These are phyloP conservation scores for Magnusiomyces ingens DNA, from an alignment of 1,139 yeast genomes.

Conservation along the genomic window DNA sequence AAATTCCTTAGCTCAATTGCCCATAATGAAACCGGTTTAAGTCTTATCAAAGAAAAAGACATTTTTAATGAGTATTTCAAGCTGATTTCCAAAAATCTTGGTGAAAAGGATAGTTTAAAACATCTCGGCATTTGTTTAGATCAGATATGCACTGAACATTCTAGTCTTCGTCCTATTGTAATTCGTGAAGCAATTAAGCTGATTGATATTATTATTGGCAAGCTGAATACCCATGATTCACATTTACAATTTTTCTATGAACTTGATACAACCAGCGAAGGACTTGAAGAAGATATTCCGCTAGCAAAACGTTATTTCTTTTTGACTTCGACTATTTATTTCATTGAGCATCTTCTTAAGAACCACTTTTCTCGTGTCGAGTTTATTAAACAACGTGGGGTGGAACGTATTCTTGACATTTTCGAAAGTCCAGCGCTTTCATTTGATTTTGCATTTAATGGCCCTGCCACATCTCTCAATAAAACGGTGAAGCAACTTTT, in stretches of 20 bases:
- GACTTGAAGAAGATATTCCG: conserved; percentile 13
- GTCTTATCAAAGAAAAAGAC: conserved; percentile 44
- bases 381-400: conserved; percentile 30
- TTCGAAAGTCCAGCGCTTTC: conserved; percentile 29
- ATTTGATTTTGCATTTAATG: conserved; percentile 32
- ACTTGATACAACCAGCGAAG: conserved; percentile 15
- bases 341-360: conserved; percentile 32
- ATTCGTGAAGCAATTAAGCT: conserved; percentile 44
- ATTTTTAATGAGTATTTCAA: conserved; percentile 41
- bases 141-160: conserved; percentile 78
- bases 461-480: conserved; percentile 28
- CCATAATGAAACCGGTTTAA: conserved; percentile 66
- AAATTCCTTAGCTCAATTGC: conserved; percentile 81
- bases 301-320: conserved; percentile 12
- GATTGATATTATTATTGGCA: conserved; percentile 42
- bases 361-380: conserved; percentile 31
- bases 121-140: conserved; percentile 67
- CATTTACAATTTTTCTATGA: conserved; percentile 13
- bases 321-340: conserved; percentile 17
- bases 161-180: conserved; percentile 58
- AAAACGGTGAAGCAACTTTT: conserved; percentile 25
- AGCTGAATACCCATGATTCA: conserved; percentile 14
- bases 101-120: conserved; percentile 35
- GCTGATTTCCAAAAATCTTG: conserved; percentile 18
- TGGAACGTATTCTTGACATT: conserved; percentile 24